These are phyloP conservation scores for Lyophyllum shimeji DNA, from an alignment of 768 basidiomycete genomes.

Conservation along the genomic window DNA sequence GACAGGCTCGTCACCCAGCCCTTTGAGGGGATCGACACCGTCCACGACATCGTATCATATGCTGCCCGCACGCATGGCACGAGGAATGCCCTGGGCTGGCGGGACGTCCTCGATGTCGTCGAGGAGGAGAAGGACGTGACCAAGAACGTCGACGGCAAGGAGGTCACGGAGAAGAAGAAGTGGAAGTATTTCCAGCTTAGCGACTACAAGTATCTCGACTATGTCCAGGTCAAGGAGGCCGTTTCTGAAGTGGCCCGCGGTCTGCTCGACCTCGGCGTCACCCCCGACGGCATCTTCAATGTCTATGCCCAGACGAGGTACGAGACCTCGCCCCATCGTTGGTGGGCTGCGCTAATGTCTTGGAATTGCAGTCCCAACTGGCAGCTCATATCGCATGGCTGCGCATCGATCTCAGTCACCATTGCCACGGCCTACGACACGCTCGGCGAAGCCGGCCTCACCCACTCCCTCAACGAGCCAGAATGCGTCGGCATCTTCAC, in stretches of 20 bases:
- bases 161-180: conserved; percentile 84
- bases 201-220: conserved; percentile 82
- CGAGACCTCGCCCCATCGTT: conserved; percentile 6
- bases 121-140: conserved; percentile 90
- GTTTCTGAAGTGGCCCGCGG: conserved; percentile 70
- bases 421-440: conserved; percentile 98
- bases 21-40: conserved; percentile 74
- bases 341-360: conserved; percentile 9
- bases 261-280: conserved; percentile 68
- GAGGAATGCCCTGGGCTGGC: conserved; percentile 76
- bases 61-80: conserved; percentile 72
- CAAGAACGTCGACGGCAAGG: conserved; percentile 81
- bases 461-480: conserved; percentile 86
- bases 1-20: conserved; percentile 64
- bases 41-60: conserved; percentile 77
- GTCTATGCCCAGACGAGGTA: conserved; percentile 89
- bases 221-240: conserved; percentile 64
- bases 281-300: conserved; percentile 78
- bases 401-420: conserved; percentile 70
- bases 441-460: conserved; percentile 83
- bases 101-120: conserved; percentile 67
- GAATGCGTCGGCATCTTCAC: conserved; percentile 85
- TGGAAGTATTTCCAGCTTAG: conserved; percentile 96
- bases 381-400: conserved; percentile 87
- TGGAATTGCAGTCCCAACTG: conserved; percentile 63